Conservation (phyloP, 2,329 filamentous ascomycete species). For the Diaporthe vexans region DNA sequence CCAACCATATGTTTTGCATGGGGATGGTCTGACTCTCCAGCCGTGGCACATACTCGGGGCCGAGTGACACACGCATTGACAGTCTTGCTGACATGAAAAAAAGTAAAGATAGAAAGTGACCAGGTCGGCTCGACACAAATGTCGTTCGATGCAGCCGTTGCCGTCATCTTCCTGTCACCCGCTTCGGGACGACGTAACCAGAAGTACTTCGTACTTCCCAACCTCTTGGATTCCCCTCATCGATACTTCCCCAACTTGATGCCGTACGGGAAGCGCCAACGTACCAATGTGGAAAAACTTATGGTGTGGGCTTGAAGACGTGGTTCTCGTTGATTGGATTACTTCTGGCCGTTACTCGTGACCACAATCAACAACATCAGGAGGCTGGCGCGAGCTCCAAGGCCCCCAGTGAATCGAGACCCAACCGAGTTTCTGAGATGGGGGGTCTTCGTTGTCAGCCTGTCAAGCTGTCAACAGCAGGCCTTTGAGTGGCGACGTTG, state of each 20-base stretch:
- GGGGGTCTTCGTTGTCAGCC: not conserved
- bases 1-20: conserved; percentile 40
- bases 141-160: conserved; percentile 30
- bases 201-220: conserved; percentile 30
- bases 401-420: conserved; percentile 47
- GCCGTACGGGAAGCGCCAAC: conserved; percentile 39
- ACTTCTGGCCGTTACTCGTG: conserved; percentile 45
- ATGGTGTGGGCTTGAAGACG: conserved; percentile 51
- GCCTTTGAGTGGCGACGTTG: conserved; percentile 15
- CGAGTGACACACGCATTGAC: conserved; percentile 37
- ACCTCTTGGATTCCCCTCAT: conserved; percentile 38
- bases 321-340: conserved; percentile 52
- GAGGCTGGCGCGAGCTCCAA: conserved; percentile 47
- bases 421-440: conserved; percentile 40
- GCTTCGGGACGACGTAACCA: conserved; percentile 22
- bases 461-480: not conserved
- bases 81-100: conserved; percentile 32
- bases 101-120: conserved; percentile 28
- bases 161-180: conserved; percentile 32
- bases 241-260: conserved; percentile 29
- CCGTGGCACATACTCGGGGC: conserved; percentile 34
- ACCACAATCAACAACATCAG: conserved; percentile 46
- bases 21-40: conserved; percentile 35
- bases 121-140: conserved; percentile 21
- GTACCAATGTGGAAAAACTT: conserved; percentile 44